phyloP scores from a whole-genome alignment of 306 rosid species.

The Dicorynia guianensis region DNA sequence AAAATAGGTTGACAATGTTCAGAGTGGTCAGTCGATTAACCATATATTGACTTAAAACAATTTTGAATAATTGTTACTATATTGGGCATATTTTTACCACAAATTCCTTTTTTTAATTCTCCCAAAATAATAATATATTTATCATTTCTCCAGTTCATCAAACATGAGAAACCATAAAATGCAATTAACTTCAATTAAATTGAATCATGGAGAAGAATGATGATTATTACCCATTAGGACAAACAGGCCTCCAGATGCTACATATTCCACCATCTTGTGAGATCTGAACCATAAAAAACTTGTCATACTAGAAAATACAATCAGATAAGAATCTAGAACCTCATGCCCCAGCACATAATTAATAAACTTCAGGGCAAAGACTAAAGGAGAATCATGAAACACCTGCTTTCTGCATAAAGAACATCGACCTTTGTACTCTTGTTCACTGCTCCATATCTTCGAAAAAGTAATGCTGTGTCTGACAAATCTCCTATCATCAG shows the following conservation, averaged over 20 bases:
- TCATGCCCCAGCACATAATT: slow-evolving; percentile 4
- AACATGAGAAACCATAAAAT: slow-evolving; percentile 2
- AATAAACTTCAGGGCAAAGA: slow-evolving; percentile 34
- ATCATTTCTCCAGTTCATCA: slow-evolving; percentile 4
- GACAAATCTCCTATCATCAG: slow-evolving; percentile 70
- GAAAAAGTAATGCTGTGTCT: slow-evolving; percentile 76
- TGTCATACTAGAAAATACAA: slow-evolving; percentile 41
- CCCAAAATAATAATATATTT: background rate
- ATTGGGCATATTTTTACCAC: too few relatives aligned
- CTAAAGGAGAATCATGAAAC: slow-evolving; percentile 30
- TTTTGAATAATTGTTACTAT: too few relatives aligned
- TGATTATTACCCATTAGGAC: slow-evolving; percentile 86
- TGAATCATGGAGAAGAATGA: slow-evolving; percentile 16
- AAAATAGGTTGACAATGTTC: too few relatives aligned
- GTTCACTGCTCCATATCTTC: slow-evolving; percentile 96
- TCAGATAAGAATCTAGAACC: slow-evolving; percentile 9
- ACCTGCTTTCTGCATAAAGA: slow-evolving; percentile 89
- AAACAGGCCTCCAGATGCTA: slow-evolving; percentile 94
- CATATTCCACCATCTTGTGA: slow-evolving; percentile 64
- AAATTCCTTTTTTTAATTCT: too few relatives aligned
- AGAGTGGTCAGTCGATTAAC: too few relatives aligned
- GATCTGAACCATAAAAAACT: slow-evolving; percentile 54
- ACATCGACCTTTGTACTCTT: slow-evolving; percentile 71
- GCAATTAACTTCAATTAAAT: slow-evolving; percentile 11
- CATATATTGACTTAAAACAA: too few relatives aligned